Base-by-base conservation (phyloP, 257 asterid genomes). In the Lycium ferocissimum region DNA sequence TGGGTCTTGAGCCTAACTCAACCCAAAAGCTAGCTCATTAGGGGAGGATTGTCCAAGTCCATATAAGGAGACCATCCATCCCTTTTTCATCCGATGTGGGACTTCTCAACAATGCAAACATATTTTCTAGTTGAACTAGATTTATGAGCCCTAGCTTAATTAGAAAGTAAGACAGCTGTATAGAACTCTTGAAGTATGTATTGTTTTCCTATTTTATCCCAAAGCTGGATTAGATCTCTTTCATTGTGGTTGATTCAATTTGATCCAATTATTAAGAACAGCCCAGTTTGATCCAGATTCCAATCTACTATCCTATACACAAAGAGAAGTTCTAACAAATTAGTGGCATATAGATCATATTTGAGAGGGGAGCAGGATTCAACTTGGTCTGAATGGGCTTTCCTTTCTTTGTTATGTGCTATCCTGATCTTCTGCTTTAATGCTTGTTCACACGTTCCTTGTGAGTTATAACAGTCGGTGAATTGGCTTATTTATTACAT, bases 181-280 rank as follows among this genome's bases (percentile, higher is more conserved):
- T 65, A 26, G 43, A 26, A 26, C 72, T 26, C 43, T 26, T 26
- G 72, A 26, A 26, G 43, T 26, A 65, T 26, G 72, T 35, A 65
- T 35, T 11, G 0, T 26, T 20, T 20, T 9, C 37, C 69, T 20
- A 20, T 20, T 62, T 62, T 62, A 20, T 62, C 69, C 35, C 69
- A 20, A 62, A 3, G 20, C 37, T 26, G 11, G 43, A 33, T 65
- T 17, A 26, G 72, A 11, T 65, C 43, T 45, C 45, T 33, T 37
- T 65, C n/a, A 33, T 65, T 26, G 72, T 33, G 43, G 72, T 65
- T 26, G 72, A 65, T 65, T 65, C n/a, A 65, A 12, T 65, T 65
- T 33, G 45, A 65, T 65, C 45, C 12, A 33, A 14, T 33, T 65
- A 65, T 65, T 65, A 65, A 65, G 9, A 33, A 65, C 45, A 65